Conservation (phyloP, 768 basidiomycete genomes). For the Panellus pusillus region DNA sequence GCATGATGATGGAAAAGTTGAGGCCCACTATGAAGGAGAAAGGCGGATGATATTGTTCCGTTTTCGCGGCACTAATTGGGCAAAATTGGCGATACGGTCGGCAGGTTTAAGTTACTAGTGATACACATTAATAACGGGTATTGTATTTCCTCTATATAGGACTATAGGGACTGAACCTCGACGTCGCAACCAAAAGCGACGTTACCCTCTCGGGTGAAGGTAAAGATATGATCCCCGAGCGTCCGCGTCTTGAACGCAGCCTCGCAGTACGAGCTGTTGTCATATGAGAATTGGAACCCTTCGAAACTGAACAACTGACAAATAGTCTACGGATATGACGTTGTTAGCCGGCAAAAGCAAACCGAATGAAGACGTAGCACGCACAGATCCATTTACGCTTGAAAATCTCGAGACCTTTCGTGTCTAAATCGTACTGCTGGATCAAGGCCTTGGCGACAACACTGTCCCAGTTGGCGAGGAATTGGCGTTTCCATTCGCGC, state of each 20-base stretch:
- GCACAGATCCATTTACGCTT: conserved; percentile 21
- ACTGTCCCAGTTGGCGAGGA: conserved; percentile 43
- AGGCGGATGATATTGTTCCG: too few species aligned
- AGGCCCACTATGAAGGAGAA: too few species aligned
- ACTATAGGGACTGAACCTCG: too few species aligned
- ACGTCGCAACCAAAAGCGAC: conserved; percentile 20
- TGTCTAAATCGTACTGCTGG: conserved; percentile 35
- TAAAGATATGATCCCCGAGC: conserved; percentile 21
- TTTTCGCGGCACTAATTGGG: too few species aligned
- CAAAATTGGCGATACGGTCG: too few species aligned
- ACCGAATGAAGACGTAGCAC: background rate
- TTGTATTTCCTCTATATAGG: too few species aligned
- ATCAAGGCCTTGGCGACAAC: conserved; percentile 44
- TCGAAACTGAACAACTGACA: conserved; percentile 3
- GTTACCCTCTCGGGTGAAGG: conserved; percentile 21
- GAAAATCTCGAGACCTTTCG: conserved; percentile 12
- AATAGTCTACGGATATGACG: conserved; percentile 8
- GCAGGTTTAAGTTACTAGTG: too few species aligned
- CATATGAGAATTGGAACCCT: background rate
- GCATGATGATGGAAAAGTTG: background rate
- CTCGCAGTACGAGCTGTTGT: conserved; percentile 20
- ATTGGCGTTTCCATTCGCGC: conserved; percentile 56
- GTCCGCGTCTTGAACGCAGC: conserved; percentile 22
- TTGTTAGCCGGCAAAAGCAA: background rate
- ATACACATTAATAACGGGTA: too few species aligned